Conservation (phyloP, 176 grass and related monocot species). For the Phyllostachys edulis region DNA sequence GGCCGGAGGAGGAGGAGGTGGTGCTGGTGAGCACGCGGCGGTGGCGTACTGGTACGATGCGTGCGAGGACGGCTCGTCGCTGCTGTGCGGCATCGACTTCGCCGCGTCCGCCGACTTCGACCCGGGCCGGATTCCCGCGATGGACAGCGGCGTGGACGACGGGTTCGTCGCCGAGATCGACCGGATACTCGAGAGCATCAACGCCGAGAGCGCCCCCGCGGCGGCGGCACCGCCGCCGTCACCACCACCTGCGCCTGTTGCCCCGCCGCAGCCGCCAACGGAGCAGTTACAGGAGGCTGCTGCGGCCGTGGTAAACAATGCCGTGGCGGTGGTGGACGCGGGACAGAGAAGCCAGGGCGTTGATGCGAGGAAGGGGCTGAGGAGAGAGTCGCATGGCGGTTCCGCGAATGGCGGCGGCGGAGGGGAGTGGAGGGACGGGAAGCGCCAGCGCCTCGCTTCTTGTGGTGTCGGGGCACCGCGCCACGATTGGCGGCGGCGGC, state of each 20-base stretch:
- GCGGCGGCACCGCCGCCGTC: neutral
- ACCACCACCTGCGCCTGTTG: neutral
- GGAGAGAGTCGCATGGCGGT: neutral
- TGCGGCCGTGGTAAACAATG: constrained; percentile 25
- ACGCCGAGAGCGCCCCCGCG: constrained; percentile 43
- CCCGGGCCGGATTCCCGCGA: constrained; percentile 53
- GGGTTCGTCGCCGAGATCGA: constrained; percentile 96
- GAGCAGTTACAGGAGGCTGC: constrained; percentile 1
- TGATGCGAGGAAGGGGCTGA: constrained; percentile 24
- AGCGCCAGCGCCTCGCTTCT: constrained; percentile 40
- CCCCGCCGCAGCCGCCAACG: neutral
- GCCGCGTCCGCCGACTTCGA: constrained; percentile 64
- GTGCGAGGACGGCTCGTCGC: constrained; percentile 64
- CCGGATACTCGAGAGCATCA: constrained; percentile 88
- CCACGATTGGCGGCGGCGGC: constrained; percentile 29
- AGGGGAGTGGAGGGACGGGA: constrained; percentile 52
- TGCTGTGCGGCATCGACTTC: constrained; percentile 77
- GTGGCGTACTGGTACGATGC: constrained; percentile 88
- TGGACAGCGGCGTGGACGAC: constrained; percentile 58
- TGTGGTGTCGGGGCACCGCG: neutral
- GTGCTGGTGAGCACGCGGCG: constrained; percentile 41
- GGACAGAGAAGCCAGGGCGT: constrained; percentile 4
- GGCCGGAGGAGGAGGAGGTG: constrained; percentile 39
- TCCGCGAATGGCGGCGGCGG: constrained; percentile 14
- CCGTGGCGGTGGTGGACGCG: neutral